phyloP scores from a whole-genome alignment of 2,329 filamentous ascomycete genomes.

The Fusarium palustre region DNA sequence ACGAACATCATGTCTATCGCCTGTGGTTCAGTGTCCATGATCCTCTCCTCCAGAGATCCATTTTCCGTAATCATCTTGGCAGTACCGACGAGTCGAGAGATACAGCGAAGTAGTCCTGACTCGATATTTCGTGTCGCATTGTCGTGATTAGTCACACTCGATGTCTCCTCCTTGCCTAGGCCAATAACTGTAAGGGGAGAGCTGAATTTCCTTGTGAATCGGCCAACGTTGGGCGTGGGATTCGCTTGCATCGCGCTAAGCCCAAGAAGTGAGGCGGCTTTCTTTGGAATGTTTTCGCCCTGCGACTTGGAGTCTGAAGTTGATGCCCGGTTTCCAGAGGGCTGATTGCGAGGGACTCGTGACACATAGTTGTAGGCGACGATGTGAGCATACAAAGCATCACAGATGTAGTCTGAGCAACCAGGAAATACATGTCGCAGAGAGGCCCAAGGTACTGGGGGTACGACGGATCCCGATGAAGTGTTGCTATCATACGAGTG shows the following conservation, averaged over 20 bases:
- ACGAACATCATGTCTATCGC: slow-evolving; percentile 55
- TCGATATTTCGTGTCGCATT: slow-evolving; percentile 59
- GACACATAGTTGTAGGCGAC: slow-evolving; percentile 69
- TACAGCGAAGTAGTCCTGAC: slow-evolving; percentile 62
- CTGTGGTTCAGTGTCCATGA: slow-evolving; percentile 48
- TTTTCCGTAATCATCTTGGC: slow-evolving; percentile 55
- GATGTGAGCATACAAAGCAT: slow-evolving; percentile 69
- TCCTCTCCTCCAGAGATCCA: slow-evolving; percentile 46
- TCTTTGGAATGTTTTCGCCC: slow-evolving; percentile 59
- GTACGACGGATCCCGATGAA: slow-evolving; percentile 25
- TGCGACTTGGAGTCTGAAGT: slow-evolving; percentile 40
- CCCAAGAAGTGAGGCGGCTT: slow-evolving; percentile 65
- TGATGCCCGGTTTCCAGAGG: slow-evolving; percentile 29
- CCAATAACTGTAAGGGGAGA: slow-evolving; percentile 45
- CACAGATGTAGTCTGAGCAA: slow-evolving; percentile 67
- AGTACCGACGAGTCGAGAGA: slow-evolving; percentile 63
- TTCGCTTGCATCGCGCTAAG: slow-evolving; percentile 50
- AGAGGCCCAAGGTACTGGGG: slow-evolving; percentile 55
- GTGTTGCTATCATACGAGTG: slow-evolving; percentile 27
- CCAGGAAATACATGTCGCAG: slow-evolving; percentile 65
- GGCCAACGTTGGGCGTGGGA: slow-evolving; percentile 38
- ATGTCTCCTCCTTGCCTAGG: slow-evolving; percentile 46
- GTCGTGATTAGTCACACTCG: slow-evolving; percentile 46
- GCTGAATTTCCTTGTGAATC: slow-evolving; percentile 44
- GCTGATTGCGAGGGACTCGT: slow-evolving; percentile 46